Evolutionary conservation across 73 alveolate species (phyloP), one percentile per base, ranked within the genome.

Genomic region (Paramecium tetraurelia): DNA sequence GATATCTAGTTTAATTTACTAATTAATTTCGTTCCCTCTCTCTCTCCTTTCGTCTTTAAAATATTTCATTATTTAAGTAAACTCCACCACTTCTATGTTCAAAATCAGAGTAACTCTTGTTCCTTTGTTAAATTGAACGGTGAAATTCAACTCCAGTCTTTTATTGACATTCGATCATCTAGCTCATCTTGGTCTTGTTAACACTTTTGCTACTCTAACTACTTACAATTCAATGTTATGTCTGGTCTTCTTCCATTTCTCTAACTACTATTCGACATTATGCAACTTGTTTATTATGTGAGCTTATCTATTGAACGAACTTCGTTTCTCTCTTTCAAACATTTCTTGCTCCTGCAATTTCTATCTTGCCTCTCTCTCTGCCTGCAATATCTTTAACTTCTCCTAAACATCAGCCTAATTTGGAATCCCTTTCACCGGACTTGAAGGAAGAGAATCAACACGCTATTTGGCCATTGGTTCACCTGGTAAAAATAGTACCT

Each of bases 231-330:
- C 21, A 10, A 63, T 63, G 6, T 63, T 27, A 27, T 63, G 84
- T 33, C 84, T 63, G 3, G 84, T 63, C 24, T 63, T 63, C 48
- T 63, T 63, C 84, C 84, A 63, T 63, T n/a, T 27, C 24, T 63
- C 84, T 33, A 63, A 63, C 84, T 63, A 33, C 84, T 63, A 33
- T 63, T 63, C 84, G 50, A 63, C 84, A 33, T 63, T 63, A 33
- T 63, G 84, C 84, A 63, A 33, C 24, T 63, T 63, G 46, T 63
- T 63, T 63, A 63, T 63, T 11, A 63, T 63, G 50, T 63, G 84
- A 33, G 84, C 84, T 9, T 63, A 33, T 33, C 84, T 63, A 33
- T 63, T 63, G 46, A 63, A 63, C 4, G 84, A 22, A 8, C 84
- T 22, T 63, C 84, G 24, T 33, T 33, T 63, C 22, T 63, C 84